A percentile compares a stretch with the other conserved stretches of the same genome.
These are phyloP conservation scores for Trichothecium roseum DNA, from an alignment of 2,329 filamentous ascomycete species.

Conservation along the genomic window DNA sequence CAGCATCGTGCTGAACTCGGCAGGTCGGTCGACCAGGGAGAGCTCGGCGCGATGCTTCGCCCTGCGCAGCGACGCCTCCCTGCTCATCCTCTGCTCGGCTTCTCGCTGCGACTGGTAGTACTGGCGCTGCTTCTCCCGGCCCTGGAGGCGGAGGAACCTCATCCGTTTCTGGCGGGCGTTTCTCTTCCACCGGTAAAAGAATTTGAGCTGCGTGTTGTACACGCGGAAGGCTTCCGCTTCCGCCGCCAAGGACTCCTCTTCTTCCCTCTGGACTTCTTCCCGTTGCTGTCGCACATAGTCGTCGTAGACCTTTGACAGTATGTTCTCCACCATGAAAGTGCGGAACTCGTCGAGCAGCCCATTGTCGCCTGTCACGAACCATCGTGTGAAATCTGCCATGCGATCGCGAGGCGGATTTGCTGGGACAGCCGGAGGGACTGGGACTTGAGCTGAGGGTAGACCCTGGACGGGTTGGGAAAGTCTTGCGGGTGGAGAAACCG, in stretches of 20 bases:
- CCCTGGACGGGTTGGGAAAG: not conserved
- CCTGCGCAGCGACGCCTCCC: conserved; percentile 2
- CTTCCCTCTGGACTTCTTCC: conserved; percentile 31
- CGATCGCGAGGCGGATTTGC: conserved; percentile 22
- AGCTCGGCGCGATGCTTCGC: conserved; percentile 14
- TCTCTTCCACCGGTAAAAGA: conserved; percentile 46
- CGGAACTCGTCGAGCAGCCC: conserved; percentile 43
- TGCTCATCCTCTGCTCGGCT: conserved; percentile 22
- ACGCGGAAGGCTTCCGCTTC: conserved; percentile 36
- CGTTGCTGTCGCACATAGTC: conserved; percentile 28
- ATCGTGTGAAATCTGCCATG: conserved; percentile 39
- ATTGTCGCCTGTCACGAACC: conserved; percentile 43
- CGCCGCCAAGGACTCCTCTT: conserved; percentile 34
- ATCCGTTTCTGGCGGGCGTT: conserved; percentile 36
- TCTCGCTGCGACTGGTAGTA: conserved; percentile 30
- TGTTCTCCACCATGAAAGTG: conserved; percentile 30
- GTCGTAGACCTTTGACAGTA: conserved; percentile 31
- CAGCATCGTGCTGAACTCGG: conserved; percentile 23
- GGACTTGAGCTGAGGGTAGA: not conserved
- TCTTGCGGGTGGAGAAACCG: too few species aligned
- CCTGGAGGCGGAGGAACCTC: conserved; percentile 38
- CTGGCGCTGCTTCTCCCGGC: conserved; percentile 37
- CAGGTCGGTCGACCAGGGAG: conserved; percentile 17
- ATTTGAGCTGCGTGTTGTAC: conserved; percentile 41
- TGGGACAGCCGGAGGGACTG: not conserved